Base-by-base conservation (phyloP, 768 basidiomycete genomes). In the Boletales sp. region DNA sequence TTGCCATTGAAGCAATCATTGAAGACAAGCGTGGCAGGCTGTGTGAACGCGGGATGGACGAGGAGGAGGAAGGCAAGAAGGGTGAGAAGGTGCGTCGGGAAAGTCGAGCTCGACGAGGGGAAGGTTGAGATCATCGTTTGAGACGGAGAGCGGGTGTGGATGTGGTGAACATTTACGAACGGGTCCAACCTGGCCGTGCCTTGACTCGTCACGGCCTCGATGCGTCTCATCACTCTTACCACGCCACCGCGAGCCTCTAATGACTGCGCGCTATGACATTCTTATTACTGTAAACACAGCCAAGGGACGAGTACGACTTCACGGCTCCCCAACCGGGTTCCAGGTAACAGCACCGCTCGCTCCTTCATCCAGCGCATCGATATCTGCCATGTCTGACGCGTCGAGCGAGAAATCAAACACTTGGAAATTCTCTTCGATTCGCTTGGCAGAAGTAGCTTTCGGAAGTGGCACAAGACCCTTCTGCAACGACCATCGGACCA, bases 381-480 rank as follows among this genome's bases (percentile, higher is more conserved):
- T 72, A 18, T 62, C 65, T 0, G 60, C 56, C 74, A 94, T 80
- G 47, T 94, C 90, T 37, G 78, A 79, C 19, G 63, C 65, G 31
- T 69, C 68, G 27, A 95, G 69, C 50, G 79, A 77, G 56, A 94
- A 94, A 59, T 88, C 83, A 55, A 77, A 94, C 0, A 94, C 69
- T 19, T 84, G 62, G 1, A 80, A 69, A 60, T 95, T 95, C n/a
- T 82, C 81, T 29, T 69, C 67, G 55, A 97, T 87, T 17, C 90
- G 80, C 1, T 65, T 63, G 0, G 80, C 74, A 2, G 79, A 84
- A 9, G 80, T 78, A 29, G 86, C 87, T 69, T 93, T 94, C 2
- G 90, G 87, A 8, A 95, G 77, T 0, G 87, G 86, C 2, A 90
- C 76, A 54, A 77, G 83, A 41, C 65, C 69, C 27, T 55, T 64